Base-by-base conservation (phyloP, 2,329 filamentous ascomycete species). In the Peltaster fructicola region DNA sequence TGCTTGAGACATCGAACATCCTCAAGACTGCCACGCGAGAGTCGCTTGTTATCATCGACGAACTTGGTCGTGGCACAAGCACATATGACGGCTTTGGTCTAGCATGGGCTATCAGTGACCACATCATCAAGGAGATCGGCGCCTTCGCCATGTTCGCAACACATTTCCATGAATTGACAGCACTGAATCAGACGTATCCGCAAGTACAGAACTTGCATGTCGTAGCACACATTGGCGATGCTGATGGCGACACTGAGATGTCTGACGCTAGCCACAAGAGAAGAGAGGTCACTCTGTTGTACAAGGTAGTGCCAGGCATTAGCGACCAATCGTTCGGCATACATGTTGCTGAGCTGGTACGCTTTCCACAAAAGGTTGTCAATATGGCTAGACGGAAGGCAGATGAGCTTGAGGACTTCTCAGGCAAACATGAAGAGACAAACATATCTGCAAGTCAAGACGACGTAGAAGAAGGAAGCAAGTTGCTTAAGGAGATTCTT, bases 341-440 rank as follows among this genome's bases (percentile, higher is more conserved):
- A 40, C 88, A 98, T 53, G 90, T 98, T 8, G 88, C 88, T 1
- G 88, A 98, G 56, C 66, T 98, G 5, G 88, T 98, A 11, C 72
- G 84, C 21, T 98, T 98, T 56, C 88, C 88, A 1, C 74, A 81
- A 40, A 98, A 98, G 56, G 90, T 98, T 9, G 78, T 98, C 32
- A 81, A 82, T 35, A 98, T 98, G 90, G 88, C 88, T n/a, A 91
- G 91, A 56, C 70, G 88, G 40, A 98, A 98, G 58, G 88, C 88
- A 1, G 88, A 95, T 50, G 90, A 98, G 60, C 63, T 98, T 17
- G 88, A 98, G 50, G 88, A 98, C 49, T 98, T 98, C 42, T 77
- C 78, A 1, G 68, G 68, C 24, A 84, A 82, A 54, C 71, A 79
- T 40, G 73, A 78, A 11, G 8, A 61, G 6, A 10, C 20, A 17